Conservation (phyloP, 768 basidiomycete species). For the Baorangia bicolor region DNA sequence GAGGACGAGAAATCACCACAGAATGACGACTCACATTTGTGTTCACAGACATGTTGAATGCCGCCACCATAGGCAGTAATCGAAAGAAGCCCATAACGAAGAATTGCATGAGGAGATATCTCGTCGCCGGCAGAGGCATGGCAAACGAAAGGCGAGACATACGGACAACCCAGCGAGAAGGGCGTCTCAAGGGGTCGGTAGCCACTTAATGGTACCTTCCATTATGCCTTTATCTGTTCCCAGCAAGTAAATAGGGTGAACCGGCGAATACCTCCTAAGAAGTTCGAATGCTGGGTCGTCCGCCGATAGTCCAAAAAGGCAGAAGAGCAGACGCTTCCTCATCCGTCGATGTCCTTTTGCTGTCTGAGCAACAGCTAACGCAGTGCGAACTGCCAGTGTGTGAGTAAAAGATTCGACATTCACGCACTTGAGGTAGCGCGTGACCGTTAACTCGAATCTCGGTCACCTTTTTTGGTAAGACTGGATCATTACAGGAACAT, state of each 20-base stretch:
- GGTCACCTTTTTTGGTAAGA: background rate
- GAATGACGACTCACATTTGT: constrained; percentile 19
- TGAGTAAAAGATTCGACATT: background rate
- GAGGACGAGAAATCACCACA: background rate
- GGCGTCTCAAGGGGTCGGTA: background rate
- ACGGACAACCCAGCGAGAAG: background rate
- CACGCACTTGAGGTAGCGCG: background rate
- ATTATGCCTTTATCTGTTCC: constrained; percentile 11
- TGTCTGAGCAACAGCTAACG: background rate
- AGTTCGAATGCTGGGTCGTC: background rate
- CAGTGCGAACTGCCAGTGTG: no score
- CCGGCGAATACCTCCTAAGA: background rate
- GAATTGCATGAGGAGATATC: background rate
- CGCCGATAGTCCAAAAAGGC: background rate
- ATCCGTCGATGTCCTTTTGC: background rate
- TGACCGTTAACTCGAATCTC: background rate
- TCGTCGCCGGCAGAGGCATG: background rate
- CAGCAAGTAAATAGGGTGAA: background rate
- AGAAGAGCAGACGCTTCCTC: constrained; percentile 1
- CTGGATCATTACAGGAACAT: background rate
- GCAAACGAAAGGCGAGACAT: background rate
- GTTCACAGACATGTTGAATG: constrained; percentile 18
- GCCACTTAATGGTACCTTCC: no score
- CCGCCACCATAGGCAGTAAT: constrained; percentile 1
- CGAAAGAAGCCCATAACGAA: background rate